Evolutionary conservation across 257 asterid genomes (phyloP), one percentile per base, ranked within the genome.

Genomic region (Hygrophila difformis): DNA sequence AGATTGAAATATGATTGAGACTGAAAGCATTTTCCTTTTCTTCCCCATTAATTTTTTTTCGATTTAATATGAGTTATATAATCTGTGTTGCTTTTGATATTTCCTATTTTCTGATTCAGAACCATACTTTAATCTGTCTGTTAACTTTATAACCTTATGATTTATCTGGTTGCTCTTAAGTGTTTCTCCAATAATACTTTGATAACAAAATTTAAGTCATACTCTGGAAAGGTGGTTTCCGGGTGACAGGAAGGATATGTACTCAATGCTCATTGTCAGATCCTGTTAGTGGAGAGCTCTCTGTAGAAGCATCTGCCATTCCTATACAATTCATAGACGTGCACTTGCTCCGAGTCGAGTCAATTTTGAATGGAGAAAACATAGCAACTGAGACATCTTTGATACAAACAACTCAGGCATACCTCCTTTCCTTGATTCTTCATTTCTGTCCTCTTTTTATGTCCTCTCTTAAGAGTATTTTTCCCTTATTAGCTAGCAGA

Each of bases 221-320:
- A n/a, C n/a, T n/a, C n/a, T n/a, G n/a, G n/a, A n/a, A n/a, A 85
- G 96, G 93, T 61, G 96, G 94, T 39, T 86, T 82, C 47, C 75
- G 87, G 53, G 67, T 87, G 15, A 73, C 61, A 20, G 93, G 96
- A 40, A 79, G 73, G 63, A 66, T 82, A 42, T 82, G 94, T 43
- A 77, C 94, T 14, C 89, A 79, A 39, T 79, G 89, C 63, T 73
- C 93, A 7, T 36, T 87, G 44, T 53, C 60, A 39, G 94, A 82
- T 61, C 87, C 93, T 53, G 56, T 87, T 43, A 33, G 56, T 31
- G 96, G 96, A 31, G 89, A 77, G 63, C 66, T 87, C 56, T 81
- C 81, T n/a, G 76, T 87, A 46, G 94, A 87, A 56, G 55, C 89
- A 58, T 87, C 94, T 39, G 70, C 73, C 17, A 55, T 75, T 67